These are phyloP conservation scores for Cicer arietinum DNA, from an alignment of 306 rosid species.

Conservation along the genomic window DNA sequence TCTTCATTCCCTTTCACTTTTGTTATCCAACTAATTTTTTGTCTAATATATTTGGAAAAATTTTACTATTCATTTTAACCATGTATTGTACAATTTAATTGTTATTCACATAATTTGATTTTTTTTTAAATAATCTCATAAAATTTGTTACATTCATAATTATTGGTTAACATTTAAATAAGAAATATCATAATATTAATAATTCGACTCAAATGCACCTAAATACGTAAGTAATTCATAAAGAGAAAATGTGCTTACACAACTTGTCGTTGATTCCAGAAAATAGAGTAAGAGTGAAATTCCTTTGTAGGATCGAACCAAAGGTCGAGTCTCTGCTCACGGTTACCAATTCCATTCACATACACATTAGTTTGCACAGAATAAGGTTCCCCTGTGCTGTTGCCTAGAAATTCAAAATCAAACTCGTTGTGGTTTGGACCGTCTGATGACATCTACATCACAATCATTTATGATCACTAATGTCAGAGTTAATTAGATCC, in stretches of 20 bases:
- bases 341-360: slow-evolving; percentile 86
- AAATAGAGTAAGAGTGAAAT: slow-evolving; percentile 79
- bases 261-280: slow-evolving; percentile 93
- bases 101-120: too few relatives aligned
- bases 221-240: neutral
- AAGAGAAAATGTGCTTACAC: slow-evolving; percentile 61
- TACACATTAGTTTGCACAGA: slow-evolving; percentile 82
- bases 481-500: slow-evolving; percentile 37
- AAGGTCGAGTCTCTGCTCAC: slow-evolving; percentile 89
- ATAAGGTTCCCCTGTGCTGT: slow-evolving; percentile 88
- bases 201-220: too few relatives aligned
- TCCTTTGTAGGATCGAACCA: slow-evolving; percentile 92
- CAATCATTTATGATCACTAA: neutral
- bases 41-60: too few relatives aligned
- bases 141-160: too few relatives aligned
- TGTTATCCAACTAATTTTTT: too few relatives aligned
- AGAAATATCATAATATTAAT: too few relatives aligned
- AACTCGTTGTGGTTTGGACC: slow-evolving; percentile 86
- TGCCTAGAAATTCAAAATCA: slow-evolving; percentile 92
- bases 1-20: neutral
- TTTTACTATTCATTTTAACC: neutral
- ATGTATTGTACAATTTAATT: too few relatives aligned
- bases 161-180: too few relatives aligned
- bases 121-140: too few relatives aligned
- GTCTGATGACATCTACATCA: slow-evolving; percentile 85